Conservation (phyloP, 345 rosid genomes). For the Dipteronia dyeriana region DNA sequence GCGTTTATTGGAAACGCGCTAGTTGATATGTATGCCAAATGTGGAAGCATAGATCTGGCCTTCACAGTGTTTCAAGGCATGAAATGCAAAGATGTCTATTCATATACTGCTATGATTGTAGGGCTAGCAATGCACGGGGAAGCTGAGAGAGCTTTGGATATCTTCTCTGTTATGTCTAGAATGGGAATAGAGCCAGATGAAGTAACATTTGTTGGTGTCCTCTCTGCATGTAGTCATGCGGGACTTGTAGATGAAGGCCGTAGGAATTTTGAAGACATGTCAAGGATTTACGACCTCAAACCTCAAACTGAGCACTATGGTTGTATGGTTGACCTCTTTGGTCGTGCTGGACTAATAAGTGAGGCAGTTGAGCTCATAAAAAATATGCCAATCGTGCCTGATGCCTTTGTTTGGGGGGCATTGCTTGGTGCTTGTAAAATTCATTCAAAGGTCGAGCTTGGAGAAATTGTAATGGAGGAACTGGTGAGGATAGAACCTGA, state of each 20-base stretch:
- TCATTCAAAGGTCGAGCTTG: constrained; percentile 49
- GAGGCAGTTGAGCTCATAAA: constrained; percentile 44
- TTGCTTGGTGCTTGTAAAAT: constrained; percentile 52
- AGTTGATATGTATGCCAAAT: constrained; percentile 63
- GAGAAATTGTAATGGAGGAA: constrained; percentile 38
- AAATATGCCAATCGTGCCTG: constrained; percentile 49
- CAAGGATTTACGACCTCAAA: constrained; percentile 39
- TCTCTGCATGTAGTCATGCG: constrained; percentile 55
- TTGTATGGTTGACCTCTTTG: constrained; percentile 62
- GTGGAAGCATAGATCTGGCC: constrained; percentile 49
- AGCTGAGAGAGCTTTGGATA: constrained; percentile 33
- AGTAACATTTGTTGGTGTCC: constrained; percentile 56
- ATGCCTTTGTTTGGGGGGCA: constrained; percentile 58
- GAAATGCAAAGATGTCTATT: constrained; percentile 45
- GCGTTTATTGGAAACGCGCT: constrained; percentile 51
- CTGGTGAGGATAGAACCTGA: constrained; percentile 42
- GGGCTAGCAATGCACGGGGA: constrained; percentile 60
- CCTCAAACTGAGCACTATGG: constrained; percentile 58
- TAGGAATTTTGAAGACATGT: constrained; percentile 51
- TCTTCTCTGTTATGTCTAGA: constrained; percentile 48
- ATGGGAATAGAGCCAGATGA: constrained; percentile 42
- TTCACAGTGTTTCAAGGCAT: constrained; percentile 38
- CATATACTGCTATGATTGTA: constrained; percentile 54
- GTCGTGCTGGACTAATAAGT: constrained; percentile 48
- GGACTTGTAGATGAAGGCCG: constrained; percentile 51